Percentiles rank a stretch among this genome's conserved stretches.
Evolutionary conservation across 2,329 filamentous ascomycete species (phyloP).

Genomic region (Penicillium oxalicum): DNA sequence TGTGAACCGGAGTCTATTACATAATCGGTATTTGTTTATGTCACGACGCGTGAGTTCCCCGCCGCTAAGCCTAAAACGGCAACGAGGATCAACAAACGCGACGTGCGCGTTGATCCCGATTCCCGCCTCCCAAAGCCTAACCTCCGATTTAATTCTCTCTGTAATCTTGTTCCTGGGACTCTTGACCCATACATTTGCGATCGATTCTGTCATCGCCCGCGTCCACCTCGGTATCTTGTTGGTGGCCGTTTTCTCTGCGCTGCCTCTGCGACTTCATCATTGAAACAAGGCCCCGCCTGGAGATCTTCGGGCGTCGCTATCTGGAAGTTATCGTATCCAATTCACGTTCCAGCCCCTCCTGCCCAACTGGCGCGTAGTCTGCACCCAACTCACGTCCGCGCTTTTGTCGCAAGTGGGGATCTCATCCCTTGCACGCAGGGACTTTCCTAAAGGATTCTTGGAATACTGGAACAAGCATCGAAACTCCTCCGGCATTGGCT

Average conservation of each 20-base stretch:
- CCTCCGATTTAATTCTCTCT: constrained; percentile 6
- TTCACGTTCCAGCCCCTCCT: constrained; percentile 10
- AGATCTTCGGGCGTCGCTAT: background rate
- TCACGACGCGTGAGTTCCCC: constrained; percentile 23
- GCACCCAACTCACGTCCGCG: constrained; percentile 7
- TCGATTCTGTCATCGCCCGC: background rate
- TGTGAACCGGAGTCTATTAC: background rate
- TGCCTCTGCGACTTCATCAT: background rate
- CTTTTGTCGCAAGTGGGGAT: constrained; percentile 13
- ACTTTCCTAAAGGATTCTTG: constrained; percentile 5
- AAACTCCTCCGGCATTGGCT: background rate
- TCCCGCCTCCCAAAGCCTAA: background rate
- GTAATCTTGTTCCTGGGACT: background rate
- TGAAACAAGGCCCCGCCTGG: background rate
- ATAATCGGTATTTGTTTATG: constrained; percentile 18
- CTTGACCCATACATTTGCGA: constrained; percentile 3
- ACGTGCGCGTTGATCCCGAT: constrained; percentile 17
- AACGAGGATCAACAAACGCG: constrained; percentile 32
- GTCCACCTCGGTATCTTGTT: background rate
- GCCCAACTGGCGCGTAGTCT: constrained; percentile 14
- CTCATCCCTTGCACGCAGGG: constrained; percentile 19
- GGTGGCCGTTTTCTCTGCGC: background rate
- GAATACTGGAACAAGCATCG: constrained; percentile 10
- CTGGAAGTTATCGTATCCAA: background rate
- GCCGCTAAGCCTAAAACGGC: constrained; percentile 22